Conservation (phyloP, 208 protist species). For the Leishmania lainsoni region DNA sequence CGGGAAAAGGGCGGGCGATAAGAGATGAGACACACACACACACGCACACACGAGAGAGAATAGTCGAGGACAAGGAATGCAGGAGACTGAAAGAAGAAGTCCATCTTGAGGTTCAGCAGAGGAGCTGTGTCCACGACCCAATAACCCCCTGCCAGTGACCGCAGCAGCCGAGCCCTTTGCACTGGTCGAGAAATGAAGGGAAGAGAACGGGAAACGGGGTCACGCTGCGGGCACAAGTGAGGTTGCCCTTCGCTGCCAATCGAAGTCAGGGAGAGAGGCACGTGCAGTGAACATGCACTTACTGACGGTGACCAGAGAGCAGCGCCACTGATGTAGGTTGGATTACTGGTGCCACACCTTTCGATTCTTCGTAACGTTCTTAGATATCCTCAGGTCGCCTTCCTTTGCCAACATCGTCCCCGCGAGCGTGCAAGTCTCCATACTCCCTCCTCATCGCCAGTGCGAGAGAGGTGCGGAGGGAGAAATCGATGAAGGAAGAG, state of each 20-base stretch:
- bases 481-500: background rate
- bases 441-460: background rate
- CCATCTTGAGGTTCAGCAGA: background rate
- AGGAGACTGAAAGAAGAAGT: background rate
- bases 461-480: background rate
- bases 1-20: background rate
- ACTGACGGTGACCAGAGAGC: background rate
- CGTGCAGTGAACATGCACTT: background rate
- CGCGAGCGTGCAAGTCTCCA: background rate
- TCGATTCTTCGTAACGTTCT: background rate
- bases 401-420: background rate
- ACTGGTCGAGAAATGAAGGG: background rate
- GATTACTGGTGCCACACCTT: background rate
- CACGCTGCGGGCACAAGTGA: background rate
- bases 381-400: background rate
- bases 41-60: background rate
- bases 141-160: too few relatives aligned
- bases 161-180: background rate
- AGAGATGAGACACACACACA: conserved; percentile 7
- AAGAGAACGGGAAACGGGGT: background rate
- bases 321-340: background rate
- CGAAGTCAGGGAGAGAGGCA: background rate
- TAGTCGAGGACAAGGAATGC: background rate
- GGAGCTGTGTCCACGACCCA: too few relatives aligned
- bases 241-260: background rate